phyloP scores from a whole-genome alignment of 805 yeast genomes.

The Starmerella riodocensis region DNA sequence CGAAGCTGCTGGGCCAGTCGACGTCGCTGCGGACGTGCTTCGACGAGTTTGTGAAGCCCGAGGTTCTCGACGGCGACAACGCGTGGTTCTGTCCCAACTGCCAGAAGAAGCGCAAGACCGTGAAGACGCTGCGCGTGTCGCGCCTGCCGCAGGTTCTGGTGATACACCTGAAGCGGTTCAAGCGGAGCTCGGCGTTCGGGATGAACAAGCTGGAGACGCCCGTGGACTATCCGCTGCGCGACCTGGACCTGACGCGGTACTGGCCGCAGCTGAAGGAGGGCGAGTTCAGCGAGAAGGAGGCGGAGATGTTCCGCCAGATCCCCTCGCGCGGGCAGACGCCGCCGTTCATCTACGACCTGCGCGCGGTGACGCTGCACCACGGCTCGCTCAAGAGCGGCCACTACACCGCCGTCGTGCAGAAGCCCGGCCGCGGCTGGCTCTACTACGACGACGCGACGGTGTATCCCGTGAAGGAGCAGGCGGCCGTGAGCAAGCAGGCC shows the following conservation, averaged over 20 bases:
- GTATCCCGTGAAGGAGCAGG: constrained; percentile 34
- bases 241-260: constrained; percentile 51
- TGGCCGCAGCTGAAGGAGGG: constrained; percentile 41
- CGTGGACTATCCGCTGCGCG: constrained; percentile 51
- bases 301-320: constrained; percentile 37
- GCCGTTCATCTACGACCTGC: constrained; percentile 65
- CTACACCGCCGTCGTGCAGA: constrained; percentile 68
- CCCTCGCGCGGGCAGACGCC: constrained; percentile 60
- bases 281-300: constrained; percentile 26
- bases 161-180: constrained; percentile 76
- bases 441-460: constrained; percentile 69
- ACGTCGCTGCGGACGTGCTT: constrained; percentile 50
- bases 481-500: constrained; percentile 58
- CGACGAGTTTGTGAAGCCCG: constrained; percentile 62
- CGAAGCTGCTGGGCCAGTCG: constrained; percentile 21
- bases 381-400: constrained; percentile 82
- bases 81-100: constrained; percentile 79
- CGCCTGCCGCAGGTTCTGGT: constrained; percentile 66
- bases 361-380: constrained; percentile 71
- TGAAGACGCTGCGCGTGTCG: constrained; percentile 59
- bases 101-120: constrained; percentile 45
- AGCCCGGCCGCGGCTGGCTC: constrained; percentile 57
- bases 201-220: constrained; percentile 49
- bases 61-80: constrained; percentile 61
- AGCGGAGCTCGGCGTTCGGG: constrained; percentile 25